Conservation (phyloP, 2,329 filamentous ascomycete genomes). For the Colletotrichum viniferum region DNA sequence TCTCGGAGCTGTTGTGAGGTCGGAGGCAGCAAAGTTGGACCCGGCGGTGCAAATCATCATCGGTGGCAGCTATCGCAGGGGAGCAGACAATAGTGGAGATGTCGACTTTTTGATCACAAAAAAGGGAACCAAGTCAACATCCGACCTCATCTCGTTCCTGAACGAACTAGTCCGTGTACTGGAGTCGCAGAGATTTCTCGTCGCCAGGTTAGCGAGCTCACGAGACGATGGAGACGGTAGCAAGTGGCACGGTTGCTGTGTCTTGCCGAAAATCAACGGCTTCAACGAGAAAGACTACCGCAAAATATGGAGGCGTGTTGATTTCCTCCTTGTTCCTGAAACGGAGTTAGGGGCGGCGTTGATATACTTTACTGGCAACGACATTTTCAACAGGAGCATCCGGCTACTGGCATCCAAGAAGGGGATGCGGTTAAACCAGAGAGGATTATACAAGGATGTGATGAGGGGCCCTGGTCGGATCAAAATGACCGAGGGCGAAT, state of each 20-base stretch:
- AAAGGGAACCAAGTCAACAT: slow-evolving; percentile 53
- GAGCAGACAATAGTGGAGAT: slow-evolving; percentile 75
- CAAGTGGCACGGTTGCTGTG: slow-evolving; percentile 90
- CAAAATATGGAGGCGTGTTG: slow-evolving; percentile 77
- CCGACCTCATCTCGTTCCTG: slow-evolving; percentile 66
- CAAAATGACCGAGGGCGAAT: slow-evolving; percentile 68
- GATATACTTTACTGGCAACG: slow-evolving; percentile 96
- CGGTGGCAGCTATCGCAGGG: slow-evolving; percentile 85
- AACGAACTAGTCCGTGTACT: slow-evolving; percentile 67
- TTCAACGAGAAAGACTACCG: slow-evolving; percentile 36
- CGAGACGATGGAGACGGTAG: slow-evolving; percentile 57
- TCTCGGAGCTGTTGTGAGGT: slow-evolving; percentile 69
- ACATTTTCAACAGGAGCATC: slow-evolving; percentile 91
- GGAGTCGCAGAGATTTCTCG: slow-evolving; percentile 67
- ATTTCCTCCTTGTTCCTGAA: slow-evolving; percentile 82
- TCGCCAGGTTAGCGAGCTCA: slow-evolving; percentile 68
- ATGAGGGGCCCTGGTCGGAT: slow-evolving; percentile 60
- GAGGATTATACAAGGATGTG: slow-evolving; percentile 76
- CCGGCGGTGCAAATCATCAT: slow-evolving; percentile 71
- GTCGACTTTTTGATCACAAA: slow-evolving; percentile 87
- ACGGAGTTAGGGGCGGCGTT: slow-evolving; percentile 82
- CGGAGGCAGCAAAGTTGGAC: slow-evolving; percentile 65
- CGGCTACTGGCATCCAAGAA: slow-evolving; percentile 80
- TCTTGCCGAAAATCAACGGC: slow-evolving; percentile 56
- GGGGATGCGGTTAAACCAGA: slow-evolving; percentile 84